Evolutionary conservation across 2,329 filamentous ascomycete genomes (phyloP), one percentile per base, ranked within the genome.

Genomic region (Nannizziopsis barbatae): DNA sequence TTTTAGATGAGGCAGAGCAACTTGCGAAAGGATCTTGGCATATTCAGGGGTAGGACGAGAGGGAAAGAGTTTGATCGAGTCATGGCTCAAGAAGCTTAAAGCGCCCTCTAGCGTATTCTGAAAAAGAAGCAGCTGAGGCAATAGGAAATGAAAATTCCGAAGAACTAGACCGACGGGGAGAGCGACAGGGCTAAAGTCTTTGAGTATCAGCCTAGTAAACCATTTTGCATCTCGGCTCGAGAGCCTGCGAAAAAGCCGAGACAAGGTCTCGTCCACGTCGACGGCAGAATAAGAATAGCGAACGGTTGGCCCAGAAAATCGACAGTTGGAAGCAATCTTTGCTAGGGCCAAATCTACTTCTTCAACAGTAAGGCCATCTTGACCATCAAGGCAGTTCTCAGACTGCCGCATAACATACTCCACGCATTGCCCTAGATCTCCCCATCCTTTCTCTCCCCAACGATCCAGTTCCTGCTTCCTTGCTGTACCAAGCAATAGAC

Each of bases 121-220:
- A 11, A 92, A 79, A 45, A 77, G 76, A 12, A 93, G 67, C 2
- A 89, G 70, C 31, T 77, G 74, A 0, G 85, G 84, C 0, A 94
- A 69, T 1, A 83, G 67, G 33, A 80, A 79, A 61, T 94, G 82
- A 45, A 83, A 83, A 14, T 71, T 71, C 10, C 68, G 67, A 41
- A 84, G 72, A 0, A 86, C 65, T 14, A 75, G 62, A 1, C 63
- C 55, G 5, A 70, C 65, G 5, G 87, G 78, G 1, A 93, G 59
- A 1, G 75, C 62, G 0, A 89, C 71, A 0, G 84, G 83, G n/a
- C 75, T 72, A 51, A 82, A 85, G 53, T 81, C 76, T 60, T 93
- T 92, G 22, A 94, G 69, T 5, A 95, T 72, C 27, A 95, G 70
- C 2, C 89, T 76, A 0, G 85, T 85, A 9, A 95, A 73, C 89